phyloP scores from a whole-genome alignment of 257 asterid species.

The Fraxinus excelsior region DNA sequence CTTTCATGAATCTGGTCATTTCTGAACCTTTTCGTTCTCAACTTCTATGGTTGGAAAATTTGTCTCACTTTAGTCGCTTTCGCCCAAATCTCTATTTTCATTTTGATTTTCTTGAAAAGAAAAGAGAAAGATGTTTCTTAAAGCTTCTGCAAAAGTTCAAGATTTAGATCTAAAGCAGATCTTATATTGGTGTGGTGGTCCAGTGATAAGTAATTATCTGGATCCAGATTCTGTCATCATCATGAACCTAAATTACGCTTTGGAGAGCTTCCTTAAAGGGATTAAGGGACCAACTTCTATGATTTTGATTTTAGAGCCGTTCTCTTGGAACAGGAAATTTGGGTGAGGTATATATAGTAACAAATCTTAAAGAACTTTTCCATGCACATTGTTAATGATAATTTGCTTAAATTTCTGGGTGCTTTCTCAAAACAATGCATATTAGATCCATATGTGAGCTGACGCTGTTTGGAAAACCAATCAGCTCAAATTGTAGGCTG shows the following conservation, averaged over 20 bases:
- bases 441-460: not conserved
- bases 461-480: not conserved
- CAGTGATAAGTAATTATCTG: not conserved
- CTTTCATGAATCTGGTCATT: slow-evolving; percentile 9
- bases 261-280: not conserved
- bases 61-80: not conserved
- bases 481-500: not conserved
- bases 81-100: not conserved
- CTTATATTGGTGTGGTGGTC: not conserved
- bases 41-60: not conserved
- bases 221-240: no score
- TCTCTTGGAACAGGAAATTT: not conserved
- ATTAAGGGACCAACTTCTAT: not conserved
- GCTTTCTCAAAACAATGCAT: not conserved
- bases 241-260: not conserved
- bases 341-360: not conserved
- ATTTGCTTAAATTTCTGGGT: not conserved
- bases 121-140: not conserved
- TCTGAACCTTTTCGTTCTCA: not conserved
- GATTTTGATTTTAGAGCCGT: not conserved
- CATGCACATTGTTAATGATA: not conserved
- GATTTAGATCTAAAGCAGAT: not conserved
- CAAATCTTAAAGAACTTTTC: not conserved
- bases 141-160: not conserved
- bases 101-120: not conserved